Base-by-base conservation (phyloP, 345 rosid genomes). In the Melaleuca alternifolia region DNA sequence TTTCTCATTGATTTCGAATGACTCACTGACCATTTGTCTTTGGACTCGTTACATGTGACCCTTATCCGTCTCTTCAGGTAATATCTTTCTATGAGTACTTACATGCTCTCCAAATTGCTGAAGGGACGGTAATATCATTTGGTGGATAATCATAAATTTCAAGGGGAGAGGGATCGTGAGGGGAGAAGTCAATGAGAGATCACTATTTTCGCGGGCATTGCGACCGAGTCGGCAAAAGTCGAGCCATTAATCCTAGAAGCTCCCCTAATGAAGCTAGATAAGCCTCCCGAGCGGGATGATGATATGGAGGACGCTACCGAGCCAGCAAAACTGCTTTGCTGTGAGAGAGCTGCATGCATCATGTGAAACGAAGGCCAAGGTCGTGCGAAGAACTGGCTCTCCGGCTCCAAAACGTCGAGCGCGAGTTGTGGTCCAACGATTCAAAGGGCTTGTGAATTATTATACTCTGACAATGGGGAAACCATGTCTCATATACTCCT, bases 231-330 rank as follows among this genome's bases (percentile, higher is more conserved):
- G 41, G 41, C 41, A 41, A 41, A 41, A n/a, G n/a, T n/a, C n/a
- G n/a, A n/a, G n/a, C n/a, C n/a, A n/a, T n/a, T n/a, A n/a, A n/a
- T n/a, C n/a, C n/a, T 87, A 15, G 90, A 91, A 77, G 89, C 93
- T 51, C 86, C 86, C 51, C 82, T 26, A 53, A 90, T 87, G 91
- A 57, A 65, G 57, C 21, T 87, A 86, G 33, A 24, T 6, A 41
- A 86, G 85, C 21, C 28, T 88, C n/a, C 89, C 92, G 46, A 76
- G n/a, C n/a, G 91, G 90, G 48, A 89, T 90, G n/a, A 52, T 88
- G 54, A 85, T 92, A 75, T n/a, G 84, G 15, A 89, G 86, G 48
- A n/a, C 84, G 24, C 85, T 75, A 54, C 92, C 92, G 0, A 50
- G 87, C 82, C 65, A 87, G 84, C 84, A 87, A 26, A 92, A 90